Base-by-base conservation (phyloP, 345 rosid species). In the Dimocarpus longan region DNA sequence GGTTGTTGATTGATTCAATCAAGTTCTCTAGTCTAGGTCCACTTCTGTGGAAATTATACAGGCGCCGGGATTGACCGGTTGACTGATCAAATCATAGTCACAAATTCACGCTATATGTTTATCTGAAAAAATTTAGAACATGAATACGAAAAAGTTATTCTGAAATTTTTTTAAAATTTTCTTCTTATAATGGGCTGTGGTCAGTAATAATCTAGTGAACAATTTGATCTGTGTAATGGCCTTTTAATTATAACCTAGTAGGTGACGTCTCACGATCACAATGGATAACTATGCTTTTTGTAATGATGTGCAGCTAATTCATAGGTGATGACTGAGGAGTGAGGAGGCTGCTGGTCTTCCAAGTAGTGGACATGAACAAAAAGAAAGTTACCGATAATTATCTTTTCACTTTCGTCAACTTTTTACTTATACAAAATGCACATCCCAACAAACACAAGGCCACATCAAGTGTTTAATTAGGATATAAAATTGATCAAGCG, bases 361-460 rank as follows among this genome's bases (percentile, higher is more conserved):
- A 59, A 16, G 18, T 13, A 11, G 28, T 18, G 77, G 59, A 16
- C 44, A 74, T 16, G 16, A 66, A 63, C 60, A 63, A 26, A 74
- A 74, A 16, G 40, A 63, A 18, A 67, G 70, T 18, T 44, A 42
- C 16, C 2, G 40, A 22, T 10, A 40, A 43, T 42, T 32, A 18
- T 63, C 68, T 74, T 74, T 74, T 28, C 19, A 44, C 24, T 44
- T 62, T 74, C 11, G 32, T 24, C 67, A 62, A 15, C 66, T 6
- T 39, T 43, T 40, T 54, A 32, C 21, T 9, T 7, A 21, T 60
- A 13, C 22, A 39, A 50, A 43, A 74, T 24, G 10, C 26, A 42
- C 40, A 42, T 60, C 76, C 18, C 18, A 40, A 59, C 32, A 32
- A 32, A 39, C 3, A 59, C 37, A 46, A 52, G 18, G 22, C 46